A percentile compares a stretch with the other conserved stretches of the same genome.
Conservation (phyloP, 306 rosid species). For the Sesbania bispinosa region DNA sequence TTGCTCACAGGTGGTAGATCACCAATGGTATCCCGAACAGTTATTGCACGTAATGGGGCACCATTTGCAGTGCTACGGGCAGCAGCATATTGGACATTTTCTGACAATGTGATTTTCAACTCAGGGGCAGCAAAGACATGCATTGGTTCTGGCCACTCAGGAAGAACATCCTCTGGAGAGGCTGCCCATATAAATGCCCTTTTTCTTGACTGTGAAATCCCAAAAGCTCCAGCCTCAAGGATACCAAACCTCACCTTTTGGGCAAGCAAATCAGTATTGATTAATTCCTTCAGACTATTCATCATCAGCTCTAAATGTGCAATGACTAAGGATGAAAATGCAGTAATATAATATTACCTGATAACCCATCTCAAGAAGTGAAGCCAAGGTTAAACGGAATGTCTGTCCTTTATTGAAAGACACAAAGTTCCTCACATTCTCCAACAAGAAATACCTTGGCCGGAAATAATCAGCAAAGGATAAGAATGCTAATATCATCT, state of each 20-base stretch:
- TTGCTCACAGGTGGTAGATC: slow-evolving; percentile 83
- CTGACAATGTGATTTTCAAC: slow-evolving; percentile 50
- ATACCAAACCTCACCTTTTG: slow-evolving; percentile 80
- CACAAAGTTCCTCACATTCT: too few species aligned
- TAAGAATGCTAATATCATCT: too few species aligned
- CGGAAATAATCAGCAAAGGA: too few species aligned
- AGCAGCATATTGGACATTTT: slow-evolving; percentile 53
- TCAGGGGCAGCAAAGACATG: slow-evolving; percentile 71
- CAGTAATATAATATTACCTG: slow-evolving; percentile 48
- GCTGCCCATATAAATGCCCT: slow-evolving; percentile 97
- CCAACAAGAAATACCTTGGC: too few species aligned
- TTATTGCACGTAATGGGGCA: slow-evolving; percentile 81
- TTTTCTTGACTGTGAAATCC: slow-evolving; percentile 86
- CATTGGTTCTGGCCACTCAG: slow-evolving; percentile 91
- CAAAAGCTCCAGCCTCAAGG: slow-evolving; percentile 87
- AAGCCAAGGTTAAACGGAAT: slow-evolving; percentile 72
- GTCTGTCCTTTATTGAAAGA: too few species aligned
- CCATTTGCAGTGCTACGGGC: slow-evolving; percentile 64
- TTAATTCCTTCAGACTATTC: neutral
- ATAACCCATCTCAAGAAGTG: slow-evolving; percentile 93
- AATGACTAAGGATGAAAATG: too few species aligned
- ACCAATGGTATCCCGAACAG: slow-evolving; percentile 85
- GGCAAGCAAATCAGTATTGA: slow-evolving; percentile 3
- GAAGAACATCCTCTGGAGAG: slow-evolving; percentile 66
- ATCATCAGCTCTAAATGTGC: too few species aligned